phyloP scores from a whole-genome alignment of 108 stramenopile species.

The Conticribra guillardii region DNA sequence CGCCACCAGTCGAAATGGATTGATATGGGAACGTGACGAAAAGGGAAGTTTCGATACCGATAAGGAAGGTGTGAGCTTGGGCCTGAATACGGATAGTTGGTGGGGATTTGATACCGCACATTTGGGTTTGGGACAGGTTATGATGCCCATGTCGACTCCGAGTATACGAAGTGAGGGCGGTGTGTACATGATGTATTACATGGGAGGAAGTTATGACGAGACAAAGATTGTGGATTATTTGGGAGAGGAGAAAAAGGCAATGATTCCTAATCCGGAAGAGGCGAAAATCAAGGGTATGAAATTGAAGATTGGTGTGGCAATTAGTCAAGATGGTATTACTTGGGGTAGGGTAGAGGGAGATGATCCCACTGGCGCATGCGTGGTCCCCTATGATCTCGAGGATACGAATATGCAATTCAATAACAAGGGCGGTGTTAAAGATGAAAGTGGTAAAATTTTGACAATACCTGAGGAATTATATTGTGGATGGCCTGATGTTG shows the following conservation, averaged over 20 bases:
- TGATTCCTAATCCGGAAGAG: conserved; percentile 37
- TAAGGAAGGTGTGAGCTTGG: conserved; percentile 68
- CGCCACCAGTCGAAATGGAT: conserved; percentile 72
- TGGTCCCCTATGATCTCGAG: conserved; percentile 64
- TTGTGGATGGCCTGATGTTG: conserved; percentile 92
- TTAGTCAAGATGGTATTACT: conserved; percentile 90
- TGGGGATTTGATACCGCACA: conserved; percentile 94
- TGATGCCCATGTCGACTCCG: conserved; percentile 84
- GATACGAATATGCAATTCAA: conserved; percentile 55
- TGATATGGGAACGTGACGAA: conserved; percentile 71
- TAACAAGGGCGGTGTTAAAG: conserved; percentile 30
- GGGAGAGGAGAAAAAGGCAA: conserved; percentile 30
- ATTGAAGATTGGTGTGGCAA: conserved; percentile 87
- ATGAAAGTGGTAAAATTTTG: conserved; percentile 50
- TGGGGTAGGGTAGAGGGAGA: conserved; percentile 90
- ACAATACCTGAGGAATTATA: conserved; percentile 82
- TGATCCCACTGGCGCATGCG: conserved; percentile 79
- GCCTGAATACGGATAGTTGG: conserved; percentile 90
- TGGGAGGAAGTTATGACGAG: conserved; percentile 88
- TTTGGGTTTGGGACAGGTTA: conserved; percentile 86
- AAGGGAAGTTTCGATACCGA: conserved; percentile 63
- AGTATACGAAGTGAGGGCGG: conserved; percentile 84
- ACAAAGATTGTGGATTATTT: conserved; percentile 61
- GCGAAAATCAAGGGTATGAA: conserved; percentile 88
- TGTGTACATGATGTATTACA: conserved; percentile 92